Conservation (phyloP, 1,284 basidiomycete species). For the Cryptococcus sp. region DNA sequence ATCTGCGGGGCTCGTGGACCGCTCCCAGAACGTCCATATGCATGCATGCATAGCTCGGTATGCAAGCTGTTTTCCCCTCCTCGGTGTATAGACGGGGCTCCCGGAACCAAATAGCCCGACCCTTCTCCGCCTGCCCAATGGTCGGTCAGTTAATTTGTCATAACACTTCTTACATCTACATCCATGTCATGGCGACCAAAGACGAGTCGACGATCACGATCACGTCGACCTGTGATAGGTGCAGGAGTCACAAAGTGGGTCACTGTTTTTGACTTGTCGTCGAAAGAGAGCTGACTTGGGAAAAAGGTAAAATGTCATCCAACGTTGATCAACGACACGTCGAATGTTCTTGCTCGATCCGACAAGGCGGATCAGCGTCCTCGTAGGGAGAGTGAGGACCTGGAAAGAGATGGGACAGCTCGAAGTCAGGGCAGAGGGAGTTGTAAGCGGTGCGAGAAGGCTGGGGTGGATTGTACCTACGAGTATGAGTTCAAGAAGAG, state of each 20-base stretch:
- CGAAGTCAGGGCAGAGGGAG: not conserved
- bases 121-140: too few relatives aligned
- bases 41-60: too few relatives aligned
- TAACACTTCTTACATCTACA: too few relatives aligned
- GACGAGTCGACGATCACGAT: not conserved
- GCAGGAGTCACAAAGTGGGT: conserved; percentile 2
- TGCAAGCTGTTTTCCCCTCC: too few relatives aligned
- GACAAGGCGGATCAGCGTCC: not conserved
- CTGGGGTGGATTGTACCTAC: not conserved
- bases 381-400: too few relatives aligned
- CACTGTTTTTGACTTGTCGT: not conserved
- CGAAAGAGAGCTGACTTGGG: not conserved
- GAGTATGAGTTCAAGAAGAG: conserved; percentile 3
- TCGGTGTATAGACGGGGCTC: too few relatives aligned
- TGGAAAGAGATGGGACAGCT: not conserved
- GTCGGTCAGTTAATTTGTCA: too few relatives aligned
- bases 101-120: too few relatives aligned
- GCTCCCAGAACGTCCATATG: too few relatives aligned
- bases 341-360: not conserved
- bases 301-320: conserved; percentile 2
- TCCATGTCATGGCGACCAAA: not conserved
- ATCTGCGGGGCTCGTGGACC: too few relatives aligned
- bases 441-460: not conserved
- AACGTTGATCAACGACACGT: not conserved
- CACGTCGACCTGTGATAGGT: conserved; percentile 4